Conservation (phyloP, 495 filamentous ascomycete species). For the Penicillium antarcticum region DNA sequence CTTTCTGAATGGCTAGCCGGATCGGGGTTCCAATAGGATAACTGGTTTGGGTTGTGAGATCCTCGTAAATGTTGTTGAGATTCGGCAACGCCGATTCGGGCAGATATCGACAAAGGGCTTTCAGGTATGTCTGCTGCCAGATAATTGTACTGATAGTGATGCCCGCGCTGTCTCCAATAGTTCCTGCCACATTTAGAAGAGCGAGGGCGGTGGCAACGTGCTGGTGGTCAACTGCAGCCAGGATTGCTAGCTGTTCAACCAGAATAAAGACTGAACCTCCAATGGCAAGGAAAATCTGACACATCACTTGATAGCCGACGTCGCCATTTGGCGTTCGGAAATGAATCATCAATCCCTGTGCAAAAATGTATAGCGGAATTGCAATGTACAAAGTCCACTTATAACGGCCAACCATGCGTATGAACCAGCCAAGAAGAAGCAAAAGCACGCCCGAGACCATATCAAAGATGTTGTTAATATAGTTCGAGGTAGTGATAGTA, state of each 20-base stretch:
- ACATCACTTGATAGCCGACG: constrained; percentile 65
- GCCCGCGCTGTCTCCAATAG: constrained; percentile 64
- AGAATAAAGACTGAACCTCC: constrained; percentile 56
- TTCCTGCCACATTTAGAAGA: constrained; percentile 54
- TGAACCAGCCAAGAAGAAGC: constrained; percentile 46
- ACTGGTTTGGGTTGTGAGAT: constrained; percentile 42
- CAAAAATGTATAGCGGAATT: constrained; percentile 54
- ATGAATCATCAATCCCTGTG: constrained; percentile 52
- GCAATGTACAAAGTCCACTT: constrained; percentile 50
- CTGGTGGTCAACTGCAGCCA: constrained; percentile 60
- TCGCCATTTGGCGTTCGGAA: constrained; percentile 56
- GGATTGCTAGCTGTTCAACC: constrained; percentile 58
- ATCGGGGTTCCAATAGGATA: constrained; percentile 46
- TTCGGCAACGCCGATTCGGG: constrained; percentile 40
- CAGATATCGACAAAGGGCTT: constrained; percentile 47
- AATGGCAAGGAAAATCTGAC: constrained; percentile 66
- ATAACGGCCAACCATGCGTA: constrained; percentile 50
- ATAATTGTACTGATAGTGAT: constrained; percentile 55
- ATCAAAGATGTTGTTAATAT: constrained; percentile 46
- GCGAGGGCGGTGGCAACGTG: constrained; percentile 62
- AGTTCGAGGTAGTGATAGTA: constrained; percentile 47
- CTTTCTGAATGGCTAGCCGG: constrained; percentile 46
- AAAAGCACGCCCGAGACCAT: constrained; percentile 39
- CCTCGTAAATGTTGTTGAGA: constrained; percentile 47
- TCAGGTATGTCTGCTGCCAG: constrained; percentile 58